phyloP scores from a whole-genome alignment of 257 asterid species.

The Solanum appendiculatum region DNA sequence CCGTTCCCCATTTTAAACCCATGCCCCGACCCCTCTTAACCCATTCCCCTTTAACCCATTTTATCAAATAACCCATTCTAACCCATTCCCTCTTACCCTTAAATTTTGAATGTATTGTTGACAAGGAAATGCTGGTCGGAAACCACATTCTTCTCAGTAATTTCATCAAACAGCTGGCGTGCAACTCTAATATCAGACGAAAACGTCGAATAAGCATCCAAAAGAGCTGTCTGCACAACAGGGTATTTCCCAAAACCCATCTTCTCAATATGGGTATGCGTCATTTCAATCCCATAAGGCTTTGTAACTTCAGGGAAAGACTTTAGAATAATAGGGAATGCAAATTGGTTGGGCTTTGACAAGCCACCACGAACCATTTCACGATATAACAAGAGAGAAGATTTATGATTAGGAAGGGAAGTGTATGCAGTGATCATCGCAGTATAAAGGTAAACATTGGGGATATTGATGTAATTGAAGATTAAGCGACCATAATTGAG shows the following conservation, averaged over 20 bases:
- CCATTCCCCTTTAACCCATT: too few species aligned
- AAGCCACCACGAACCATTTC: conserved; percentile 39
- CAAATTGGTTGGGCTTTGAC: conserved; percentile 58
- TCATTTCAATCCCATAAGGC: conserved; percentile 44
- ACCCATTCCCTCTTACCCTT: too few species aligned
- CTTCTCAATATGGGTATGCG: conserved; percentile 58
- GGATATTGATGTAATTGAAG: conserved; percentile 43
- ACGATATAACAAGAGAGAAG: conserved; percentile 44
- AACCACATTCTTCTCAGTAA: conserved; percentile 49
- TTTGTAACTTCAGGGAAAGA: conserved; percentile 41
- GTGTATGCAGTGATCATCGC: conserved; percentile 49
- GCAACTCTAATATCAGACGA: conserved; percentile 33
- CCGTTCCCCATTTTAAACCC: too few species aligned
- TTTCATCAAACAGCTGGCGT: conserved; percentile 65
- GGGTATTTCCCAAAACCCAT: conserved; percentile 40
- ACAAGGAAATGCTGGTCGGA: too few species aligned
- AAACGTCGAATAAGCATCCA: conserved; percentile 49
- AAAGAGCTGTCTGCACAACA: conserved; percentile 56
- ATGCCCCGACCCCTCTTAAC: too few species aligned
- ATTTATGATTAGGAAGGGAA: conserved; percentile 26
- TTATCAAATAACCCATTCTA: too few species aligned
- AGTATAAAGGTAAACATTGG: conserved; percentile 54
- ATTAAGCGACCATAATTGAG: conserved; percentile 53
- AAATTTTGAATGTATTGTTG: too few species aligned
- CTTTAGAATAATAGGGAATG: conserved; percentile 46